Base-by-base conservation (phyloP, 345 rosid species). In the Chamaenerion angustifolium region DNA sequence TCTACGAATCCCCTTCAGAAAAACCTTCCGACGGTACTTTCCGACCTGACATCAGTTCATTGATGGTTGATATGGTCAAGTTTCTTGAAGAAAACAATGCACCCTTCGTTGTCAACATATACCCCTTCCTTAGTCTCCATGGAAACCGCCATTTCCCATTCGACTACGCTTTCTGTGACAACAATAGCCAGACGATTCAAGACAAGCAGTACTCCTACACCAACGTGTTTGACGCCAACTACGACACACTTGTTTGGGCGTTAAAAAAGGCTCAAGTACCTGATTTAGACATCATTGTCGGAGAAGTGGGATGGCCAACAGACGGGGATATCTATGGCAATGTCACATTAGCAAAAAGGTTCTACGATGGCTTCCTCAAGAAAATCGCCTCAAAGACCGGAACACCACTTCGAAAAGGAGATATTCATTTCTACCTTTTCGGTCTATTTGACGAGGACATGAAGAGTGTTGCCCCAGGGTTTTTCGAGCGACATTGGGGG, bases 301-400 rank as follows among this genome's bases (percentile, higher is more conserved):
- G 99, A 1, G 99, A 92, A 74, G 80, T 85, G 1, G 99, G 99
- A 1, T 93, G 96, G 95, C 99, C 96, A 0, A 88, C 96, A 0
- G 86, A 88, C 1, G 95, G 94, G 18, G 41, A 68, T 43, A 42
- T 45, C 11, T 47, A 49, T 11, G 95, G 77, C 0, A 71, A 54
- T 3, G 6, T 6, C 1, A 56, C 55, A 9, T 31, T 50, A 21
- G 98, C 96, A 0, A 44, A 79, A 42, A 80, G 65, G 41, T 88
- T 84, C 53, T 88, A 85, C 49, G 75, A 74, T 7, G 95, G 94
- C 8, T 67, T 88, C n/a, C 49, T 88, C 23, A 79, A 76, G 35
- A 77, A 66, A 43, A 52, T 87, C 53, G 85, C 67, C 0, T 42
- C 43, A 1, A 70, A 72, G 13, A 47, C 64, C 17, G 96, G 95